These are phyloP conservation scores for Golubevia sp. DNA, from an alignment of 1,284 basidiomycete species.

Conservation along the genomic window DNA sequence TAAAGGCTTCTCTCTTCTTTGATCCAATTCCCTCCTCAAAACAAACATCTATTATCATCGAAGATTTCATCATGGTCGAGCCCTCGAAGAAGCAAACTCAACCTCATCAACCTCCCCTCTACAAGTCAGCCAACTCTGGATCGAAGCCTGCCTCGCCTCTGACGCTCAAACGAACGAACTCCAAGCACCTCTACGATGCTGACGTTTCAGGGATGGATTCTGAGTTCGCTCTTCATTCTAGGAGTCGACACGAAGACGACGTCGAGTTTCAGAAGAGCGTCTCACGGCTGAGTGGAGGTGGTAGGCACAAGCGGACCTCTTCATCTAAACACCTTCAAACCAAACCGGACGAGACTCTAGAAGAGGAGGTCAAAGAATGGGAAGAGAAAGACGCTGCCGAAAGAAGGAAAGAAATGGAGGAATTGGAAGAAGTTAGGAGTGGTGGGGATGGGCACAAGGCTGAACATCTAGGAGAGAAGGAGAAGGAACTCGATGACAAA, in stretches of 20 bases:
- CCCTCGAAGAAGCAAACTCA: background rate
- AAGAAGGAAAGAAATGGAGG: background rate
- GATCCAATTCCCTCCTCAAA: background rate
- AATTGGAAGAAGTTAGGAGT: background rate
- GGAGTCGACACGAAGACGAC: background rate
- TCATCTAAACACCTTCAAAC: background rate
- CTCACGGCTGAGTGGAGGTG: background rate
- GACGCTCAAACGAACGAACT: background rate
- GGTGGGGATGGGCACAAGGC: background rate
- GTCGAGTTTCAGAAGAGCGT: background rate
- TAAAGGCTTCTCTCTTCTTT: background rate
- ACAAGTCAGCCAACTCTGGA: background rate
- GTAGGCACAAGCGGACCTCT: background rate
- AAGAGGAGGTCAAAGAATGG: background rate
- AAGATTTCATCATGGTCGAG: background rate
- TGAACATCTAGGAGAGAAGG: background rate
- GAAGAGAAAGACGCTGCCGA: background rate
- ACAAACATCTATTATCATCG: background rate
- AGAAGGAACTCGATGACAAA: background rate
- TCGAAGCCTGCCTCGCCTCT: background rate
- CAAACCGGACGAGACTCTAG: background rate
- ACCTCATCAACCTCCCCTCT: background rate
- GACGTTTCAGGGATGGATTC: background rate
- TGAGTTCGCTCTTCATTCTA: background rate
- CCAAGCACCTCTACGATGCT: background rate